A percentile compares a stretch with the other conserved stretches of the same genome.
Evolutionary conservation across 2,329 filamentous ascomycete genomes (phyloP).

Genomic region (Alternaria sp.): DNA sequence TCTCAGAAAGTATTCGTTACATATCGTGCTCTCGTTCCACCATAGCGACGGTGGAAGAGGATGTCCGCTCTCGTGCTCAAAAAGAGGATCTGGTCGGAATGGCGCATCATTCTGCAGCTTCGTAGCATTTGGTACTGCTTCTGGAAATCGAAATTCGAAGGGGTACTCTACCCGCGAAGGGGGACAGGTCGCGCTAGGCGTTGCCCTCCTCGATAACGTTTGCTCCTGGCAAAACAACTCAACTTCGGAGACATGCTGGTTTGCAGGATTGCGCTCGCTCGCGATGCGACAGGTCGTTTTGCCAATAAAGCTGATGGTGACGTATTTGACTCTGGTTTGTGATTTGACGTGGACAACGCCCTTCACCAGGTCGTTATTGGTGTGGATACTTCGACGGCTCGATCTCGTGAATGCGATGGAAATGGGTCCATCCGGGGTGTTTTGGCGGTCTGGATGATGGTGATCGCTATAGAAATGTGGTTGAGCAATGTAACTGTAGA

Average conservation of each 20-base stretch:
- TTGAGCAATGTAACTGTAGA: slow-evolving; percentile 24
- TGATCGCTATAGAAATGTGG: slow-evolving; percentile 25
- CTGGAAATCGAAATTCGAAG: slow-evolving; percentile 33
- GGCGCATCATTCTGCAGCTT: slow-evolving; percentile 10
- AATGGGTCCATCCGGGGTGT: slow-evolving; percentile 21
- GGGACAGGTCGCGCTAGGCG: slow-evolving; percentile 21
- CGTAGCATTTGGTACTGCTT: slow-evolving; percentile 17
- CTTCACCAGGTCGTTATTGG: slow-evolving; percentile 27
- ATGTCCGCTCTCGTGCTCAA: slow-evolving; percentile 20
- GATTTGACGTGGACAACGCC: slow-evolving; percentile 25
- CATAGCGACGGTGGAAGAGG: slow-evolving; percentile 26
- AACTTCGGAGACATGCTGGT: slow-evolving; percentile 15
- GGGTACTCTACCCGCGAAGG: slow-evolving; percentile 23
- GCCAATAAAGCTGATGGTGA: slow-evolving; percentile 25
- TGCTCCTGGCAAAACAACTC: slow-evolving; percentile 22
- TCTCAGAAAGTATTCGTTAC: slow-evolving; percentile 29
- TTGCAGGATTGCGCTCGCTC: slow-evolving; percentile 20
- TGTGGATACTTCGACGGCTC: slow-evolving; percentile 23
- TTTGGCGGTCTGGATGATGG: slow-evolving; percentile 24
- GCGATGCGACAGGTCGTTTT: slow-evolving; percentile 23
- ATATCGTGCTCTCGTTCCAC: slow-evolving; percentile 20
- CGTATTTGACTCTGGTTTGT: slow-evolving; percentile 15
- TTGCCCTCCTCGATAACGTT: slow-evolving; percentile 4
- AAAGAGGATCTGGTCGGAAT: slow-evolving; percentile 10
- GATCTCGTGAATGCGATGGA: slow-evolving; percentile 24